phyloP scores from a whole-genome alignment of 345 rosid species.

The Syzygium oleosum region DNA sequence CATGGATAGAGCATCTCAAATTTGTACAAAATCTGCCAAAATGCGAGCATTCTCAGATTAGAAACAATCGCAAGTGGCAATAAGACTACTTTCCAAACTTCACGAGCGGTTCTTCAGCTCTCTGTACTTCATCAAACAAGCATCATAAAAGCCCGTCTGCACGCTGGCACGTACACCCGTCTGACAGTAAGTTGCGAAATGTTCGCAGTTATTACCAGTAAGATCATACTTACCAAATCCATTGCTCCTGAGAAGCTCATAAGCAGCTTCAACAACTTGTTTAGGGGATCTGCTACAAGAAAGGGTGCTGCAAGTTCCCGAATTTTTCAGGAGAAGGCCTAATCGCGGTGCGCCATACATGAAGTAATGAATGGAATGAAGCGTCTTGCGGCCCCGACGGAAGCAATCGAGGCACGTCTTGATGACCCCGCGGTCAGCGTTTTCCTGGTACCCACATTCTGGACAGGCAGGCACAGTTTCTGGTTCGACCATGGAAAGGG shows the following conservation, averaged over 20 bases:
- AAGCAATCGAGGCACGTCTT: background rate
- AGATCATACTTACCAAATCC: background rate
- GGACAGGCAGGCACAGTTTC: background rate
- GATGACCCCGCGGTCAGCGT: background rate
- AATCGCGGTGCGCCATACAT: background rate
- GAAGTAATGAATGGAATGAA: background rate
- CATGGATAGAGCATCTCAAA: background rate
- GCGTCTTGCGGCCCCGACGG: rapidly evolving
- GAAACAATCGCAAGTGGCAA: background rate
- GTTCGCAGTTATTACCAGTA: background rate
- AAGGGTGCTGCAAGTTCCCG: background rate
- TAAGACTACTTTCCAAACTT: background rate
- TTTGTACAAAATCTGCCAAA: background rate
- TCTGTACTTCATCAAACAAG: background rate
- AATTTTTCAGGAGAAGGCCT: background rate
- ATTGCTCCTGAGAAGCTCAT: background rate
- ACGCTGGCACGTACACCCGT: rapidly evolving
- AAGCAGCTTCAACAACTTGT: background rate
- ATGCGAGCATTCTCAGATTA: background rate
- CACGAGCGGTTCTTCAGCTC: background rate
- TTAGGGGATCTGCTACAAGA: background rate
- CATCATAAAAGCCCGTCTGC: background rate
- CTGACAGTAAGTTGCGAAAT: background rate
- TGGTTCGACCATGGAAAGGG: background rate
- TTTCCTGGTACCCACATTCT: background rate